Base-by-base conservation (phyloP, 192 early-diverging fungal genomes). In the Cladochytrium replicatum region DNA sequence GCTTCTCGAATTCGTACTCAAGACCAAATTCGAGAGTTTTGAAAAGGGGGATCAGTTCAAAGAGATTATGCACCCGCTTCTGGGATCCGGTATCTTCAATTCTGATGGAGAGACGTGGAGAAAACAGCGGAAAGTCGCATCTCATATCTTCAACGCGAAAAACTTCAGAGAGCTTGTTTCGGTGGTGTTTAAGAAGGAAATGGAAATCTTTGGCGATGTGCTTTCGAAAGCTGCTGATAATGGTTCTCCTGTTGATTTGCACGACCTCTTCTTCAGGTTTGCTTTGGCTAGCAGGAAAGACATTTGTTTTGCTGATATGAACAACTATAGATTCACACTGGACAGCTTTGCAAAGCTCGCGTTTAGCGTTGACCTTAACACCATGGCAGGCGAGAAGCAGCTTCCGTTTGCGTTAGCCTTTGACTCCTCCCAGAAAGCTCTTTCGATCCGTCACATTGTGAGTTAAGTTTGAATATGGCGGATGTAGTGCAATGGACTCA, bases 51-150 rank as follows among this genome's bases (percentile, higher is more conserved):
- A 6, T 25, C 7, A 28, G 24, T 67, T 48, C 45, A 29, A 19
- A 19, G 21, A 4, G 3, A 15, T 28, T 25, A 63, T 72, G 32
- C 58, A 68, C 21, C 67, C 72, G 32, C 52, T 83, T 23, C 58
- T 85, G 23, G 83, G 83, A 3, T 49, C 72, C 39, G 83, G 83
- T 23, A 85, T 85, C 52, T 85, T 86, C 52, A 81, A 77, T 59
- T 61, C 71, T 2, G 83, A 86, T 44, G 84, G 84, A 15, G 74
- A 79, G 1, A 47, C 52, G 4, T 86, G 84, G 82, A 67, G 64
- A 24, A 54, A 50, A 2, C 80, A 82, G 19, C 65, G 82, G 23
- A 83, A 86, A 41, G 56, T 46, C 4, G 57, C 63, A 13, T 58
- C 63, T 31, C 54, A 63, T 15, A 63, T 71, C 43, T 73, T 71